Conservation (phyloP, 2,329 filamentous ascomycete genomes). For the Sporothrix curviconia region DNA sequence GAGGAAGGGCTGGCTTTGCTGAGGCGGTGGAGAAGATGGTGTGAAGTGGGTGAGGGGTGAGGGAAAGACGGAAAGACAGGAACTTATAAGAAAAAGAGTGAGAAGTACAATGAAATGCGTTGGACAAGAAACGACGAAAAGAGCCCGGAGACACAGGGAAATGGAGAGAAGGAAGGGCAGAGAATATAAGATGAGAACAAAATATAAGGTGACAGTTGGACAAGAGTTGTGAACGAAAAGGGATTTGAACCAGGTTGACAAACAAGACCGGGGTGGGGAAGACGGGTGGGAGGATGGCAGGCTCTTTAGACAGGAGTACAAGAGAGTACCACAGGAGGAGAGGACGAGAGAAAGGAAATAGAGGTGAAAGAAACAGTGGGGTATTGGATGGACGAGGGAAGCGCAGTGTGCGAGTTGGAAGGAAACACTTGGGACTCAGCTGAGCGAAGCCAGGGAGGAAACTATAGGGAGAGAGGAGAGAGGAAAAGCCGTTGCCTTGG, state of each 20-base stretch:
- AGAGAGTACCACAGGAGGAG: not conserved
- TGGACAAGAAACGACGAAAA: not conserved
- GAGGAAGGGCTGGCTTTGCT: not conserved
- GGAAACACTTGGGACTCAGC: constrained; percentile 4
- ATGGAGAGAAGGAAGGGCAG: not conserved
- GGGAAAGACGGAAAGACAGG: not conserved
- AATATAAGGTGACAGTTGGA: not conserved
- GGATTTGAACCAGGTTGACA: not conserved
- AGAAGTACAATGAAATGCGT: not conserved
- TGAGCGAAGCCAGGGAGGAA: not conserved
- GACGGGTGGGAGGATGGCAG: not conserved
- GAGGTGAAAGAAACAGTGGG: not conserved
- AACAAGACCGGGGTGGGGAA: constrained; percentile 11
- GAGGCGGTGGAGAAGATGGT: constrained; percentile 7
- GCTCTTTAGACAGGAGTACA: not conserved
- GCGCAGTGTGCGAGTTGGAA: too few relatives aligned
- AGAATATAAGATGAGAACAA: not conserved
- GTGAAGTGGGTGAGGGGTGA: constrained; percentile 1
- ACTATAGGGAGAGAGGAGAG: not conserved
- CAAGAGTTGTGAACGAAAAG: constrained; percentile 4
- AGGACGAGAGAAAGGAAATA: not conserved
- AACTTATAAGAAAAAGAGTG: not conserved
- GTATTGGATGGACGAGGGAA: too few relatives aligned
- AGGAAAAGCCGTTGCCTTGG: not conserved
- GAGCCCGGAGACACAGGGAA: not conserved